Percentiles rank a stretch among this genome's conserved stretches.
phyloP scores from a whole-genome alignment of 1,139 yeast genomes.

The Protomyces macrosporus region DNA sequence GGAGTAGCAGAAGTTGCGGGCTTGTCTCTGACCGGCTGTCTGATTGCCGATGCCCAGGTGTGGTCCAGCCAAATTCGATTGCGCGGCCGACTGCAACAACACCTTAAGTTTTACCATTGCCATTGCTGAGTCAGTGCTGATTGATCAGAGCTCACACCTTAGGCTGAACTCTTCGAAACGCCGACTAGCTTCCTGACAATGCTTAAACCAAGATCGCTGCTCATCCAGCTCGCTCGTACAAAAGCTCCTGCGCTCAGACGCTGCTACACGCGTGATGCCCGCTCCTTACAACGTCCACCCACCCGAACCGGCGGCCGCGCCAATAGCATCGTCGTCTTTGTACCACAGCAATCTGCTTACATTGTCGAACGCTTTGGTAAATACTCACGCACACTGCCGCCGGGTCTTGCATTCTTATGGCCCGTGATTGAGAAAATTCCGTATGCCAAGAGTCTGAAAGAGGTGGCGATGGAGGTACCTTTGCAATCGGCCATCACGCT shows the following conservation, averaged over 20 bases:
- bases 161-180: not conserved
- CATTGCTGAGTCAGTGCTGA: not conserved
- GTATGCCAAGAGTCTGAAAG: slow-evolving; percentile 77
- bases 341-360: slow-evolving; percentile 90
- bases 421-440: slow-evolving; percentile 72
- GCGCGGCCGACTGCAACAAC: not conserved
- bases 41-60: too few species aligned
- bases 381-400: slow-evolving; percentile 62
- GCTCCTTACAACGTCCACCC: not conserved
- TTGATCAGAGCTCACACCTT: not conserved
- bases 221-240: not conserved
- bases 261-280: not conserved
- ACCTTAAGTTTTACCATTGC: too few species aligned
- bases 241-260: not conserved
- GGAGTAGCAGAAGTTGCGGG: too few species aligned
- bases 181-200: not conserved
- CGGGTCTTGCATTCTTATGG: slow-evolving; percentile 68
- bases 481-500: slow-evolving; percentile 79
- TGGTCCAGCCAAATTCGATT: not conserved
- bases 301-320: slow-evolving; percentile 34
- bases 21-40: too few species aligned
- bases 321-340: slow-evolving; percentile 69
- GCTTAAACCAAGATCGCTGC: not conserved
- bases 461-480: slow-evolving; percentile 77
- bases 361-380: slow-evolving; percentile 89